These are phyloP conservation scores for Magnolia officinalis DNA, from an alignment of 164 flowering plant genomes.

Conservation along the genomic window DNA sequence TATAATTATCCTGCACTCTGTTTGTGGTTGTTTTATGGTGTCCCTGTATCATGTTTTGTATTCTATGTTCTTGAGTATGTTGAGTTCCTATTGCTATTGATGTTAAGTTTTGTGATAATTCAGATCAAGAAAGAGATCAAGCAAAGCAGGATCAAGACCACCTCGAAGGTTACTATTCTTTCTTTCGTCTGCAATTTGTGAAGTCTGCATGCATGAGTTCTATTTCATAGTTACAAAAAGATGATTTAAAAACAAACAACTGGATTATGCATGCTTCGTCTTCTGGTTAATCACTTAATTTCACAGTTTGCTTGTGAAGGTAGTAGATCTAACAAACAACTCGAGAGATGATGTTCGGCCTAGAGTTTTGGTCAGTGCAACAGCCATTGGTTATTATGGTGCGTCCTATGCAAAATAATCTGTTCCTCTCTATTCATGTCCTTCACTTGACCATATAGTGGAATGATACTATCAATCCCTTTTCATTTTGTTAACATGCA, in stretches of 20 bases:
- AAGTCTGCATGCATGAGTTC: background rate
- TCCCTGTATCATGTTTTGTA: background rate
- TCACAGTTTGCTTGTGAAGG: constrained; percentile 45
- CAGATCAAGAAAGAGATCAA: constrained; percentile 94
- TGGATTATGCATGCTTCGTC: background rate
- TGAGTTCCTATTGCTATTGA: background rate
- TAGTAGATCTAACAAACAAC: constrained; percentile 65
- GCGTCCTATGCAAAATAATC: constrained; percentile 15
- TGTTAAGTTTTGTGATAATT: constrained; percentile 8
- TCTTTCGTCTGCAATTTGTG: constrained; percentile 4
- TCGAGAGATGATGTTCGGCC: constrained; percentile 54
- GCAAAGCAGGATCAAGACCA: constrained; percentile 74
- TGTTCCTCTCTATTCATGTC: background rate
- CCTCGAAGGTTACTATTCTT: constrained; percentile 64
- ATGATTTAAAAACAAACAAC: background rate
- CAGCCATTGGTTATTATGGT: constrained; percentile 98
- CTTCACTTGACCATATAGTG: background rate
- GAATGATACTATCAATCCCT: background rate
- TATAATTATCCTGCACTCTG: background rate
- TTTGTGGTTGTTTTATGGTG: too few species aligned
- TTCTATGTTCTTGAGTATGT: background rate
- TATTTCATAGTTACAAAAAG: background rate
- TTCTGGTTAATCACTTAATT: background rate
- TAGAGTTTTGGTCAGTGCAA: constrained; percentile 80
- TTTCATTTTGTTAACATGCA: background rate